Conservation (phyloP, 1,284 basidiomycete species). For the Lentinula novae-zelandiae region DNA sequence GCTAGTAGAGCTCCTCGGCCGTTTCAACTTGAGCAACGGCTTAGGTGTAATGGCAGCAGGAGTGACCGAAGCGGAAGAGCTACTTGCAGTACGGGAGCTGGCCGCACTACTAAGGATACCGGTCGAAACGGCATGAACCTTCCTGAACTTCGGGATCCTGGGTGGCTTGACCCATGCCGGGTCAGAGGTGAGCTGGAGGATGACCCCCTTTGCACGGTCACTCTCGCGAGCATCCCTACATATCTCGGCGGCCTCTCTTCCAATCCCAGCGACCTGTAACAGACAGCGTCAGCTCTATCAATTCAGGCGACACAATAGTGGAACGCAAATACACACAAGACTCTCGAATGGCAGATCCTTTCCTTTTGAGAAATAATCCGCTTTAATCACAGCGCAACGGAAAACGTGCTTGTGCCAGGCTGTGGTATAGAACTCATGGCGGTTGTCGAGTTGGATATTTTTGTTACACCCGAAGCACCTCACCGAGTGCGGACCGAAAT, state of each 20-base stretch:
- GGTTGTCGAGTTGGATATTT: neutral
- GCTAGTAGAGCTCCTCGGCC: too few species aligned
- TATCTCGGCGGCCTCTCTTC: neutral
- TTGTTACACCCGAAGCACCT: neutral
- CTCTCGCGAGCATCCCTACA: neutral
- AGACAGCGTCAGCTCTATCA: neutral
- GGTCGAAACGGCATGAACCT: neutral
- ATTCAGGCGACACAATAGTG: too few species aligned
- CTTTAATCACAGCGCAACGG: neutral
- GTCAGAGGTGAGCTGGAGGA: neutral
- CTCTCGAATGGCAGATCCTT: neutral
- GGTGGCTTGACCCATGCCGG: neutral
- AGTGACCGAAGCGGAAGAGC: too few species aligned
- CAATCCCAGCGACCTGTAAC: neutral
- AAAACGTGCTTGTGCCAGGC: conserved; percentile 1
- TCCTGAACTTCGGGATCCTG: neutral
- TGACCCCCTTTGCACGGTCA: neutral
- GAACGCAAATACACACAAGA: neutral
- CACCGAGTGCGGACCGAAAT: neutral
- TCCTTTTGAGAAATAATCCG: neutral
- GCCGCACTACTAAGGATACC: neutral
- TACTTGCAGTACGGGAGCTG: neutral
- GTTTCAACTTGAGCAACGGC: too few species aligned
- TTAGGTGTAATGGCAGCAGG: too few species aligned
- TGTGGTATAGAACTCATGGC: neutral